Percentiles rank a stretch among this genome's conserved stretches.
These are phyloP conservation scores for Xylaria venustula DNA, from an alignment of 495 filamentous ascomycete genomes.

Conservation along the genomic window DNA sequence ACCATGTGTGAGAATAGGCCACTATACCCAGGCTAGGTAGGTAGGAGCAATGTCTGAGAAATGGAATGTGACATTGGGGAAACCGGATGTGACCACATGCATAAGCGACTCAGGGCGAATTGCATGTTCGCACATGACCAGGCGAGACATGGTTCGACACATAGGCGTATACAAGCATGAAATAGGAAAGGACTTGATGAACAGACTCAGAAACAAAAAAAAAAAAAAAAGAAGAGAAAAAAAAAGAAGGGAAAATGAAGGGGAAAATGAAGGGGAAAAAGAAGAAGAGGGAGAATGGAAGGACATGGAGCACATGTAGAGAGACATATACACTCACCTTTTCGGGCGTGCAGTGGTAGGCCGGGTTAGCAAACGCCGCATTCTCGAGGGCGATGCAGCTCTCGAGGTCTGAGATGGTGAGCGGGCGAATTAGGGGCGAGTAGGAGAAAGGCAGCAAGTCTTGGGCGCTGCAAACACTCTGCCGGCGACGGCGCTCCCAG, in stretches of 20 bases:
- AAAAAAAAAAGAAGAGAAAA: conserved; percentile 7
- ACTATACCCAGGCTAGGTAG: no score
- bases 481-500: conserved; percentile 8
- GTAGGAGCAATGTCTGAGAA: background rate
- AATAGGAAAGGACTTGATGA: background rate
- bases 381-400: conserved; percentile 75
- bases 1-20: no score
- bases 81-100: background rate
- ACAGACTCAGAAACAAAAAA: background rate
- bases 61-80: background rate
- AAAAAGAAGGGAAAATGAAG: no score
- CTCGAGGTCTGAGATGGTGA: conserved; percentile 72
- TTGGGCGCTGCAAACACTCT: conserved; percentile 5
- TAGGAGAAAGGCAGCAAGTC: conserved; percentile 33
- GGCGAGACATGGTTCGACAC: background rate
- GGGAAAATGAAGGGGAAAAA: no score
- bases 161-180: no score
- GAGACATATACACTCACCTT: conserved; percentile 58
- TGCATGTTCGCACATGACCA: background rate
- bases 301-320: no score
- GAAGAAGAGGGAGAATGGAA: no score
- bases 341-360: conserved; percentile 71
- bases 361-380: conserved; percentile 64
- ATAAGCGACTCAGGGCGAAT: background rate
- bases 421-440: conserved; percentile 64